phyloP scores from a whole-genome alignment of 495 filamentous ascomycete species.

The Pseudoneurospora amorphoporcata region DNA sequence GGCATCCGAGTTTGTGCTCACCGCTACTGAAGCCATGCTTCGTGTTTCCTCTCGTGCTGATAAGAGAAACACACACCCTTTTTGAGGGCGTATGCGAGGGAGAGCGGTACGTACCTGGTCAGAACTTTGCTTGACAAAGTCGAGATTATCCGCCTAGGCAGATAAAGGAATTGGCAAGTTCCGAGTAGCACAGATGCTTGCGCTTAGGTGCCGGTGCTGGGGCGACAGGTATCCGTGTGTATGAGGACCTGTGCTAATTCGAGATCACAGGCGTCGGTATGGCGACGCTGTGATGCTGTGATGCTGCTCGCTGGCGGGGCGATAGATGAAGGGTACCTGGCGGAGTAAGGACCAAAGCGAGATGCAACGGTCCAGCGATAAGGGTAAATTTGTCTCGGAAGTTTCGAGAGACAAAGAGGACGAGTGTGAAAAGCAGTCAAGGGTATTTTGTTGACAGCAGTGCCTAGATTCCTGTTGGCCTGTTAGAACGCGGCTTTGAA shows the following conservation, averaged over 20 bases:
- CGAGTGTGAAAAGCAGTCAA: not conserved
- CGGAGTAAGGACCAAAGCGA: constrained; percentile 1
- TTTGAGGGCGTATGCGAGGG: not conserved
- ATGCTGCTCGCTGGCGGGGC: constrained; percentile 2
- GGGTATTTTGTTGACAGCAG: not conserved
- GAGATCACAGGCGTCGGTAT: not conserved
- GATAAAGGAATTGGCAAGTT: not conserved
- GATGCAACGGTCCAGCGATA: constrained; percentile 11
- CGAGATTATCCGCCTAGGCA: not conserved
- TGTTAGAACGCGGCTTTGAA: not conserved
- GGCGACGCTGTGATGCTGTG: not conserved
- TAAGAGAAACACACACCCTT: not conserved
- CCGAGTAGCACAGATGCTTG: not conserved
- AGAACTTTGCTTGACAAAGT: not conserved
- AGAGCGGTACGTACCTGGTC: not conserved
- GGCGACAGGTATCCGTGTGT: not conserved
- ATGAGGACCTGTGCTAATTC: not conserved
- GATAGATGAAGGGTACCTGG: not conserved
- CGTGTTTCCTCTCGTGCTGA: not conserved
- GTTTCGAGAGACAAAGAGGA: constrained; percentile 2
- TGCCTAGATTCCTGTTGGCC: not conserved
- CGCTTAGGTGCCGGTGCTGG: not conserved
- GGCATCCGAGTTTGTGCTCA: constrained; percentile 8
- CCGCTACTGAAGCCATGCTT: constrained; percentile 7
- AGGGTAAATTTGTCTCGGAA: constrained; percentile 7